Conservation (phyloP, 2,329 filamentous ascomycete species). For the Cladosporium sp. region DNA sequence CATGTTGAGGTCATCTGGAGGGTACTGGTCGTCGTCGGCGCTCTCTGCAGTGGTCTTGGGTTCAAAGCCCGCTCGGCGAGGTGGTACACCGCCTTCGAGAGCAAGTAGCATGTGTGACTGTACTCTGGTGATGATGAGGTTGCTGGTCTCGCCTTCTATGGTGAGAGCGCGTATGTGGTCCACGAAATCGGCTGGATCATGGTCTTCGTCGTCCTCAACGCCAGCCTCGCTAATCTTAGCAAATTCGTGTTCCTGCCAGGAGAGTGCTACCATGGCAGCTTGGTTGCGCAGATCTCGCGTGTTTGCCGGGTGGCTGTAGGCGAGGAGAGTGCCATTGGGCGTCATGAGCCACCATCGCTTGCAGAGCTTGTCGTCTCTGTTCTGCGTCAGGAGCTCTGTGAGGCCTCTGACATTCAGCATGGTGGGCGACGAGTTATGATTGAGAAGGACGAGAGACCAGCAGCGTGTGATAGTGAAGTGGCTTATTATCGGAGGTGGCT, state of each 20-base stretch:
- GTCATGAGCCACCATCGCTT: constrained; percentile 47
- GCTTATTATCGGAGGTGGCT: neutral
- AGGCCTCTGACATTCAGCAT: constrained; percentile 44
- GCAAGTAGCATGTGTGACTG: constrained; percentile 46
- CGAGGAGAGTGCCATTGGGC: constrained; percentile 47
- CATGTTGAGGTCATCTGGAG: constrained; percentile 15
- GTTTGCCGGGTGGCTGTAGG: constrained; percentile 46
- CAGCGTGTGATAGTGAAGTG: neutral
- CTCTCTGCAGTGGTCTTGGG: constrained; percentile 44
- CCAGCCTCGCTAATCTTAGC: constrained; percentile 8
- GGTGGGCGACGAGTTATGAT: neutral
- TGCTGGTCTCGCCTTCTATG: constrained; percentile 43
- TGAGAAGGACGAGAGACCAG: neutral
- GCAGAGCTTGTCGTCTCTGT: constrained; percentile 40
- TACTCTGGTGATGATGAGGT: constrained; percentile 44
- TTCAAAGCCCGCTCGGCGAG: constrained; percentile 31
- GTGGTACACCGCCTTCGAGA: constrained; percentile 45
- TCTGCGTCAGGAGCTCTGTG: constrained; percentile 40
- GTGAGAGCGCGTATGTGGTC: constrained; percentile 40
- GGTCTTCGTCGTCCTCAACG: constrained; percentile 16
- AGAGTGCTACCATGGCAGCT: constrained; percentile 45
- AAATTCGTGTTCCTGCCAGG: constrained; percentile 44
- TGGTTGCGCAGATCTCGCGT: constrained; percentile 47
- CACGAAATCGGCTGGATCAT: constrained; percentile 16
- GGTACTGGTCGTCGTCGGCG: constrained; percentile 34